Evolutionary conservation across 345 rosid genomes (phyloP).

Genomic region (Populus pruinosa): DNA sequence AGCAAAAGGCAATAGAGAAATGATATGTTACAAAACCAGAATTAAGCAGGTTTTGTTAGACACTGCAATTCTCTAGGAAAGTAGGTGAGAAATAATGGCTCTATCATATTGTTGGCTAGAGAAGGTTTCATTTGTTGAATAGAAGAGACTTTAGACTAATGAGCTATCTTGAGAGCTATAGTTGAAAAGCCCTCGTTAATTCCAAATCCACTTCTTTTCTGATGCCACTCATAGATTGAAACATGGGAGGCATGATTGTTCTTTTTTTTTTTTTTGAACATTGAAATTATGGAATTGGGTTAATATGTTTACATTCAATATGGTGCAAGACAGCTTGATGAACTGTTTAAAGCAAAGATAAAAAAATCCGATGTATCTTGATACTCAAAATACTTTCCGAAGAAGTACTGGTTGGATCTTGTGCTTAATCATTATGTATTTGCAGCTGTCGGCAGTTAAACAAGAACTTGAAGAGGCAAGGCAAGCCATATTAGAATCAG

Average conservation of each 20-base stretch:
- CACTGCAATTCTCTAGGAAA: background rate
- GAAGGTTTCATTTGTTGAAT: background rate
- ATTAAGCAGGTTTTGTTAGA: background rate
- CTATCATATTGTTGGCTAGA: background rate
- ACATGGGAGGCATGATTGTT: background rate
- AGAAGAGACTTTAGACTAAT: background rate
- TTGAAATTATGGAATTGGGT: background rate
- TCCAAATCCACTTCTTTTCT: background rate
- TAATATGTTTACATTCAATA: background rate
- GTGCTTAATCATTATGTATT: constrained; percentile 10
- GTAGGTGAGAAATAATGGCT: background rate
- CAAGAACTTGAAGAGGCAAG: constrained; percentile 89
- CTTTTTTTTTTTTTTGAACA: background rate
- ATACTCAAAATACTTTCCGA: background rate
- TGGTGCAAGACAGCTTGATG: background rate
- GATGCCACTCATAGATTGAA: background rate
- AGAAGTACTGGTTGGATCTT: background rate
- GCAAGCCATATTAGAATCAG: constrained; percentile 65
- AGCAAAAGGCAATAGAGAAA: background rate
- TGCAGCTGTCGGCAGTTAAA: constrained; percentile 61
- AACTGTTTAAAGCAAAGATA: background rate
- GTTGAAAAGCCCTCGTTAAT: background rate
- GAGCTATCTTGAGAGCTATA: background rate
- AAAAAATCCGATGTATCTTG: background rate
- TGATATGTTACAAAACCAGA: background rate